A percentile compares a stretch with the other conserved stretches of the same genome.
Conservation (phyloP, 2,329 filamentous ascomycete genomes). For the Neurospora crassa region DNA sequence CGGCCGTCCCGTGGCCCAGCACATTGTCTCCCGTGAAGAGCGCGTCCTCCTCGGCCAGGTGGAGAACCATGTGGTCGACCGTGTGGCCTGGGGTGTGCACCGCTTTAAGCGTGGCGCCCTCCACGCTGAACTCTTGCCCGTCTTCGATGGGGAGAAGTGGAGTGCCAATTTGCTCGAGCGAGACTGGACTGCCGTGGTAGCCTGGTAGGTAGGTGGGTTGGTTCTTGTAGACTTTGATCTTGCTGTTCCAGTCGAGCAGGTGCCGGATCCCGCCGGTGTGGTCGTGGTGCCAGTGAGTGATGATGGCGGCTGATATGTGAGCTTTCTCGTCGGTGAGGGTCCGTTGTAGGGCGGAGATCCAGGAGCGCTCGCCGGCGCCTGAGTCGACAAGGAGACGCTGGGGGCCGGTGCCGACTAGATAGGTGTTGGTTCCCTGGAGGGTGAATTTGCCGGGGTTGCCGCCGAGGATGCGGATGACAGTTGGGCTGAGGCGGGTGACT, state of each 20-base stretch:
- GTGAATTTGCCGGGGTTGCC: constrained; percentile 82
- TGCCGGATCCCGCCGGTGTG: constrained; percentile 70
- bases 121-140: constrained; percentile 38
- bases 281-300: constrained; percentile 91
- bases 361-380: constrained; percentile 68
- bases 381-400: constrained; percentile 80
- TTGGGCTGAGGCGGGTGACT: constrained; percentile 67
- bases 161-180: neutral
- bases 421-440: constrained; percentile 83
- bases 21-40: constrained; percentile 71
- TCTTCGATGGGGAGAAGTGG: constrained; percentile 27
- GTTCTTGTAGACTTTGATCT: constrained; percentile 52
- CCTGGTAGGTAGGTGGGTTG: constrained; percentile 28
- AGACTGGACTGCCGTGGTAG: constrained; percentile 18
- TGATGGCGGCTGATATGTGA: constrained; percentile 56
- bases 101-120: constrained; percentile 51
- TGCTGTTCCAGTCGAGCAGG: constrained; percentile 53
- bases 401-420: constrained; percentile 70
- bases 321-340: constrained; percentile 60
- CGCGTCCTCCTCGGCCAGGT: constrained; percentile 53
- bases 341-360: constrained; percentile 56
- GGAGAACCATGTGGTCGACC: constrained; percentile 56
- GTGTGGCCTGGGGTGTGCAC: constrained; percentile 62
- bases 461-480: constrained; percentile 75
- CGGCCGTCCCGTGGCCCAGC: constrained; percentile 62